Percentiles rank a stretch among this genome's conserved stretches.
These are phyloP conservation scores for Ormosia semicastrata DNA, from an alignment of 306 rosid genomes.

Conservation along the genomic window DNA sequence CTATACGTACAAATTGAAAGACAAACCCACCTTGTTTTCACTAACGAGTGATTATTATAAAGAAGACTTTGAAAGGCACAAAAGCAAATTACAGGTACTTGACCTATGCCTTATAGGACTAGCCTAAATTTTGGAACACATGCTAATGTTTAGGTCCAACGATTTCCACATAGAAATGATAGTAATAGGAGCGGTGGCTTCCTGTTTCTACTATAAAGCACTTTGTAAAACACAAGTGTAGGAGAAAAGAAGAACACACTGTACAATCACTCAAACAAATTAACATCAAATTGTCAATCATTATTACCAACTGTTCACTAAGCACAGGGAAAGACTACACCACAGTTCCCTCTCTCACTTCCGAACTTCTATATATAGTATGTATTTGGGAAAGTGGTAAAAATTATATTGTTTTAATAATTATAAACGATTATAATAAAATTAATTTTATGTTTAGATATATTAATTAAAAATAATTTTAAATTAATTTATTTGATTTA, in stretches of 20 bases:
- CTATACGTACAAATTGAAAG: background rate
- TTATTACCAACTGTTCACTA: slow-evolving; percentile 29
- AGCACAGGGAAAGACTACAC: slow-evolving; percentile 25
- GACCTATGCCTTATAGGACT: slow-evolving; percentile 6
- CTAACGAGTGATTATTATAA: slow-evolving; percentile 15
- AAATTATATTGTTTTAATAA: no score
- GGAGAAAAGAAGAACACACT: background rate
- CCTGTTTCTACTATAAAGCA: background rate
- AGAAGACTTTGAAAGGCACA: background rate
- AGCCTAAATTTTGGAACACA: slow-evolving; percentile 19
- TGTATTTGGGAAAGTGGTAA: no score
- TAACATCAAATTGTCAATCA: slow-evolving; percentile 13
- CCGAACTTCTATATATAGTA: background rate
- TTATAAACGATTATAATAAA: no score
- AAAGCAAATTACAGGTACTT: slow-evolving; percentile 27
- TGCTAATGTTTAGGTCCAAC: slow-evolving; percentile 25
- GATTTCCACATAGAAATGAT: slow-evolving; percentile 24
- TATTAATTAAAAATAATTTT: no score
- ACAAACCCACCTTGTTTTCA: background rate
- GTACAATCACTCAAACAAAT: slow-evolving; percentile 5
- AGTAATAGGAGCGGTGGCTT: background rate
- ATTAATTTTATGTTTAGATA: no score
- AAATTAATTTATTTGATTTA: no score
- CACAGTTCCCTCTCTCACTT: slow-evolving; percentile 14
- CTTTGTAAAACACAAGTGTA: background rate